Percentiles rank a stretch among this genome's conserved stretches.
phyloP scores from a whole-genome alignment of 1,284 basidiomycete species.

The Laetiporus sulphureus region DNA sequence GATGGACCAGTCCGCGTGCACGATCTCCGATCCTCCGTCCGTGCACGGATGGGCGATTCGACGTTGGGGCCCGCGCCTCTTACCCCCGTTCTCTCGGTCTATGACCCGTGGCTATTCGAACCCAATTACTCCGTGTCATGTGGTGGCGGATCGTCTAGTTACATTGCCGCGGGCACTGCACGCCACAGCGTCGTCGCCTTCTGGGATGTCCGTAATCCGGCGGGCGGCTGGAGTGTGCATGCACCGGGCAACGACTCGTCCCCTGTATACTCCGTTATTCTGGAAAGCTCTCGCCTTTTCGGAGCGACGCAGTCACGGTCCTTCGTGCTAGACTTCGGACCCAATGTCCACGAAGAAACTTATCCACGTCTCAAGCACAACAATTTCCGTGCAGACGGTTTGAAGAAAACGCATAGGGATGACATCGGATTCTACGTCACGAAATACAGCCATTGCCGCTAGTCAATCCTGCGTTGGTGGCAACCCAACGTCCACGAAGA shows the following conservation, averaged over 20 bases:
- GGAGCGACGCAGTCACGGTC: constrained; percentile 67
- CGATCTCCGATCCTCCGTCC: constrained; percentile 52
- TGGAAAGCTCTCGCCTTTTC: constrained; percentile 70
- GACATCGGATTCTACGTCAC: constrained; percentile 38
- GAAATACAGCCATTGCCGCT: constrained; percentile 33
- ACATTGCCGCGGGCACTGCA: constrained; percentile 67
- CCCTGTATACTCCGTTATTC: constrained; percentile 62
- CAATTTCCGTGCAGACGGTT: constrained; percentile 27
- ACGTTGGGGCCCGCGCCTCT: constrained; percentile 27
- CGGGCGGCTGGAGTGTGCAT: constrained; percentile 64
- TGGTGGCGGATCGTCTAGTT: constrained; percentile 57
- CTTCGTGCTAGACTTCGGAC: constrained; percentile 74
- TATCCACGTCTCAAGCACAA: constrained; percentile 40
- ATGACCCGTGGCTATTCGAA: constrained; percentile 61
- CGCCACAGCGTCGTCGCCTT: constrained; percentile 69
- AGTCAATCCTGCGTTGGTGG: too few relatives aligned
- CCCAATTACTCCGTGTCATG: constrained; percentile 66
- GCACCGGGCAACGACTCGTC: constrained; percentile 69
- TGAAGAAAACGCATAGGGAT: constrained; percentile 31
- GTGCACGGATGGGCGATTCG: constrained; percentile 12
- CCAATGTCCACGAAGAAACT: constrained; percentile 45
- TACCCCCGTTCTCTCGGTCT: constrained; percentile 49
- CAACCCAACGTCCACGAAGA: too few relatives aligned
- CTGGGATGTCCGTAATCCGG: constrained; percentile 64
- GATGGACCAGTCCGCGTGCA: constrained; percentile 65